Evolutionary conservation across 768 basidiomycete genomes (phyloP).

Genomic region (Tulasnella sp.): DNA sequence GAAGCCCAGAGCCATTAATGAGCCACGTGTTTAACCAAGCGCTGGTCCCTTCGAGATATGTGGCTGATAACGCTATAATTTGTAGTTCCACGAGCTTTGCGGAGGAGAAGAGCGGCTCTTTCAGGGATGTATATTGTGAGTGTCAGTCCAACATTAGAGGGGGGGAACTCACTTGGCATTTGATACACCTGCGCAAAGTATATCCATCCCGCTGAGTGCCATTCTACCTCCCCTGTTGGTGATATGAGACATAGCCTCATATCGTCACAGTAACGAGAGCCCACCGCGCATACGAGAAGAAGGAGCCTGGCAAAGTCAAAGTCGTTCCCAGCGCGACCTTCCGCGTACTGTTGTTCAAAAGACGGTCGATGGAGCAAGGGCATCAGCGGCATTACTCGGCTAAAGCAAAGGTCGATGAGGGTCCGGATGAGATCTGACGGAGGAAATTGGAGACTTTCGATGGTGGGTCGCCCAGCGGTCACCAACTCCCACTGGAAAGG

Average conservation of each 20-base stretch:
- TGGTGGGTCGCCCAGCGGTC: conserved; percentile 10
- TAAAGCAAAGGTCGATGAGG: conserved; percentile 59
- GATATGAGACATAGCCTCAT: conserved; percentile 39
- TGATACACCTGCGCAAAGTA: conserved; percentile 54
- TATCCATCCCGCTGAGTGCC: conserved; percentile 44
- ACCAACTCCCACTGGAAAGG: conserved; percentile 27
- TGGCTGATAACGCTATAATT: conserved; percentile 33
- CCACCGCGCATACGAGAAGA: conserved; percentile 63
- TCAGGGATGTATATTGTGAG: no score
- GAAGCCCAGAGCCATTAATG: conserved; percentile 32
- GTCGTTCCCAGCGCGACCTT: conserved; percentile 41
- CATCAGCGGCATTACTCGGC: conserved; percentile 39
- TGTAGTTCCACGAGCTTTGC: conserved; percentile 64
- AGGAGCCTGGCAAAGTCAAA: conserved; percentile 46
- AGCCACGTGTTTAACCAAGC: conserved; percentile 36
- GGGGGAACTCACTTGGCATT: conserved; percentile 40
- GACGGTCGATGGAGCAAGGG: conserved; percentile 66
- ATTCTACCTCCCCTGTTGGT: conserved; percentile 33
- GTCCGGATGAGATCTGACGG: conserved; percentile 42
- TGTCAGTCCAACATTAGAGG: conserved; percentile 23
- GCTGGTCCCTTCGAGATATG: conserved; percentile 42
- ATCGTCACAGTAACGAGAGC: conserved; percentile 47
- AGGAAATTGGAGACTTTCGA: conserved; percentile 39
- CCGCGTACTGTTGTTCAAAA: conserved; percentile 45
- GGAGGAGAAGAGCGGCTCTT: conserved; percentile 26